Conservation (phyloP, 1,139 yeast genomes). For the Hansenula anomala region DNA sequence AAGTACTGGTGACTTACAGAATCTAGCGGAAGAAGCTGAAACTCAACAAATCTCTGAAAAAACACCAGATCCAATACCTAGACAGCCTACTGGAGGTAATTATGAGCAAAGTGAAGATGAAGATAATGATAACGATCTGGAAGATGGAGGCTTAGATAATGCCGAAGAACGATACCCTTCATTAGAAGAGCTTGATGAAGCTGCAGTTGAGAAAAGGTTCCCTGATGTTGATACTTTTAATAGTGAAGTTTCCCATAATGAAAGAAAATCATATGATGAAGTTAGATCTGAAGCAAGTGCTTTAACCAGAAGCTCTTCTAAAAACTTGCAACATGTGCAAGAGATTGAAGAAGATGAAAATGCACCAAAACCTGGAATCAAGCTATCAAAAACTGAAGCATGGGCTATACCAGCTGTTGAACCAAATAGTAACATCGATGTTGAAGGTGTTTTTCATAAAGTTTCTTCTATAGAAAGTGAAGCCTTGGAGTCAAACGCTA, state of each 20-base stretch:
- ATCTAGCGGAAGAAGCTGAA: slow-evolving; percentile 1
- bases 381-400: slow-evolving; percentile 18
- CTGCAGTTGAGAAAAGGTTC: slow-evolving; percentile 11
- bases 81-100: not conserved
- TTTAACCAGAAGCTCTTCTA: slow-evolving; percentile 6
- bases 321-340: slow-evolving; percentile 3
- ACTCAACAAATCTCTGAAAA: not conserved
- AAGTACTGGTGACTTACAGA: slow-evolving; percentile 14
- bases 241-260: not conserved
- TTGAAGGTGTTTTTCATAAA: slow-evolving; percentile 18
- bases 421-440: slow-evolving; percentile 2
- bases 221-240: slow-evolving; percentile 11
- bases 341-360: not conserved
- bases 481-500: not conserved
- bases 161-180: slow-evolving; percentile 20
- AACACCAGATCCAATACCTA: not conserved
- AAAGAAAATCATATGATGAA: slow-evolving; percentile 2
- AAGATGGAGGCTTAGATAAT: too few species aligned
- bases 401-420: slow-evolving; percentile 12
- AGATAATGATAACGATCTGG: too few species aligned
- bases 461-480: not conserved
- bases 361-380: slow-evolving; percentile 9
- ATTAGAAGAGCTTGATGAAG: slow-evolving; percentile 15
- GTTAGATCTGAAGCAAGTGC: not conserved
- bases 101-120: slow-evolving; percentile 8